Evolutionary conservation across 2,329 filamentous ascomycete species (phyloP), one percentile per base, ranked within the genome.

Genomic region (Pyrenochaeta sp.): DNA sequence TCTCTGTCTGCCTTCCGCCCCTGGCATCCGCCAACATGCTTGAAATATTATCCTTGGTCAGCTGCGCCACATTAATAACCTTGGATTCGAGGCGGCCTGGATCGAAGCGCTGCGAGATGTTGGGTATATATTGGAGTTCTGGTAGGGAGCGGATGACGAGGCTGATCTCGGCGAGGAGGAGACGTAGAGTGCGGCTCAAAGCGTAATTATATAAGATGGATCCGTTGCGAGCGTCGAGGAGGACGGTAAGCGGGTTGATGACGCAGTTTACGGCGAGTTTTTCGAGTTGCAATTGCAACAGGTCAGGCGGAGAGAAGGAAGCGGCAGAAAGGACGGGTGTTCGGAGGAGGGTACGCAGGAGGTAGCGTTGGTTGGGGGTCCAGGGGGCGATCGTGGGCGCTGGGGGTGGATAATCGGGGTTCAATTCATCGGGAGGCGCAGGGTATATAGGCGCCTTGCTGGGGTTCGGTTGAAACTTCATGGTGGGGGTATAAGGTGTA

Each of bases 201-300:
- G 86, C 81, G 60, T 82, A 83, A 77, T 93, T 93, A 68, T 85
- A 84, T 7, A 90, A 78, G 0, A 98, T 77, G 46, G 88, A 82
- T 43, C 90, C 87, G 72, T 96, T 96, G 28, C 86, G 84, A 66
- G 89, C 87, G 67, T 96, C 91, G 50, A 96, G 84, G 8, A 96
- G 80, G 1, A 91, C 89, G 3, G 92, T 93, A 5, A 97, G 81
- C 0, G 94, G 89, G 63, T 97, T 93, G 53, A 96, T 86, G 28
- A 95, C 84, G 47, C 88, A 86, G 60, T 90, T 89, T 66, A 93
- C 86, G 2, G 91, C 88, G 37, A 97, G 82, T 46, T 89, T 90
- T 46, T 94, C 90, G 3, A 98, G 84, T 77, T 97, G 95, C 67
- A 86, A 82, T 59, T 86, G 84, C 7, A 95, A 79, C 62, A 95